phyloP scores from a whole-genome alignment of 176 grass and related monocot species.

The Triticum dicoccoides region DNA sequence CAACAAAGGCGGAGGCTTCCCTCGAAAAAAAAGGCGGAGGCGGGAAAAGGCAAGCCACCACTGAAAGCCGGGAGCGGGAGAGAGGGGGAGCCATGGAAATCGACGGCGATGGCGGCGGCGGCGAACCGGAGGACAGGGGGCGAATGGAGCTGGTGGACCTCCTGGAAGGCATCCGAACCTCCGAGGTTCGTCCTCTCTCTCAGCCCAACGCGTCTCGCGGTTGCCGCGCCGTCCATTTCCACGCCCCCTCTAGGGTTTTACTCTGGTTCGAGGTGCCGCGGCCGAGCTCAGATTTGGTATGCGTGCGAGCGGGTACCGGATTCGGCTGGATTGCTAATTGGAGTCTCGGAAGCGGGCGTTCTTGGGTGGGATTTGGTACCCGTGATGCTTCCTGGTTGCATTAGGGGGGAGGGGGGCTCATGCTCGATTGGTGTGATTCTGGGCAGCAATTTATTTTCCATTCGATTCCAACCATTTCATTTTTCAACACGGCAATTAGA shows the following conservation, averaged over 20 bases:
- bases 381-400: background rate
- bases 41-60: background rate
- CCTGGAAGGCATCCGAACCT: background rate
- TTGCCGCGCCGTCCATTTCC: background rate
- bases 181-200: background rate
- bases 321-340: background rate
- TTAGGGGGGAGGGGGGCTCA: background rate
- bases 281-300: background rate
- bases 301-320: background rate
- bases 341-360: background rate
- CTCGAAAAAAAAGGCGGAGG: background rate
- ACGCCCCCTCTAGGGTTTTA: conserved; percentile 20
- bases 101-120: background rate
- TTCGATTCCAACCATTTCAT: background rate
- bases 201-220: background rate
- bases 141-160: background rate
- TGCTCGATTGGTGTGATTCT: background rate
- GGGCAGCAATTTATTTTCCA: background rate
- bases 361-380: background rate
- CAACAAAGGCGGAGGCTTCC: too few species aligned
- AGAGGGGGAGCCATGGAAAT: background rate
- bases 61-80: background rate
- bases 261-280: background rate
- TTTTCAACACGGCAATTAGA: too few species aligned
- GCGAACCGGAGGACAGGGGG: background rate